Evolutionary conservation across 2,329 filamentous ascomycete species (phyloP).

Genomic region (Trichoderma sp.): DNA sequence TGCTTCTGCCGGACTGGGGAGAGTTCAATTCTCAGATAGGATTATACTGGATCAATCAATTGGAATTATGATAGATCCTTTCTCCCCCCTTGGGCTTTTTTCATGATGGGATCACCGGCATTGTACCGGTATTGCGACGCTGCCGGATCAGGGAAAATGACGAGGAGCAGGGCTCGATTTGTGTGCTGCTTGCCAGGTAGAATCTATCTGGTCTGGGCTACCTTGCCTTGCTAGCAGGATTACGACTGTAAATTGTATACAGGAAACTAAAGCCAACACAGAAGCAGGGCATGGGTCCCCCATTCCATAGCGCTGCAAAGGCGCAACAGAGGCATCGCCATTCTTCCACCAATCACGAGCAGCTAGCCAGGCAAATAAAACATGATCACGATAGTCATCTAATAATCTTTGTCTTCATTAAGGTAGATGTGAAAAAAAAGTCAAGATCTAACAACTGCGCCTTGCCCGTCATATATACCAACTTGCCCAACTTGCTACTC

Average conservation of each 20-base stretch:
- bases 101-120: neutral
- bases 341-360: constrained; percentile 10
- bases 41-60: neutral
- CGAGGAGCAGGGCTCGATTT: neutral
- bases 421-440: too few relatives aligned
- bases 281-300: neutral
- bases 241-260: neutral
- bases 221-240: neutral
- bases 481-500: neutral
- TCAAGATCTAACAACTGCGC: neutral
- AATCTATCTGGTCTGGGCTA: neutral
- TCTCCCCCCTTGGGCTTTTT: neutral
- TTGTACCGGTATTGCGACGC: neutral
- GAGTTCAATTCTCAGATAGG: neutral
- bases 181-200: neutral
- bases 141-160: neutral
- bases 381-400: neutral
- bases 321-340: neutral
- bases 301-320: neutral
- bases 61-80: neutral
- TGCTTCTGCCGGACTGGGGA: neutral
- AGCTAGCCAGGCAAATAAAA: too few relatives aligned
- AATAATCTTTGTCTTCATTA: neutral
- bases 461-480: neutral
- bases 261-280: neutral